phyloP scores from a whole-genome alignment of 495 filamentous ascomycete species.

The Paragyromitra xinjiangensis region DNA sequence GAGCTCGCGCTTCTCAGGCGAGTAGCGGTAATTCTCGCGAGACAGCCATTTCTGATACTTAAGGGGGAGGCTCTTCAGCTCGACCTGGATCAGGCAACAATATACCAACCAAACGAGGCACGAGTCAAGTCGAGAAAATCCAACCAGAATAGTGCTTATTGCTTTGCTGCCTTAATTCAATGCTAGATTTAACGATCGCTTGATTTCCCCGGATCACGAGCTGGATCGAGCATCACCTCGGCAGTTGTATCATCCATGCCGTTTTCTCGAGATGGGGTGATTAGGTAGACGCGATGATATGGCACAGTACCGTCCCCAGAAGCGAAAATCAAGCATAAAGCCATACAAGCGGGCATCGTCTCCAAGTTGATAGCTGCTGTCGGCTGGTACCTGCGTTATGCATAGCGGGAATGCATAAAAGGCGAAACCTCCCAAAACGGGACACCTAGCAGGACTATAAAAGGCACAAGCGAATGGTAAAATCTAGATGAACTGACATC shows the following conservation, averaged over 20 bases:
- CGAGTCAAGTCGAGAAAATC: neutral
- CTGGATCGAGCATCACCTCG: neutral
- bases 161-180: neutral
- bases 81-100: neutral
- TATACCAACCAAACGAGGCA: neutral
- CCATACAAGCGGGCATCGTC: neutral
- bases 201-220: neutral
- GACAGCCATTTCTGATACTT: neutral
- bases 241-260: neutral
- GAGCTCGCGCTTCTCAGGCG: neutral
- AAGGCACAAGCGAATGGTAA: neutral
- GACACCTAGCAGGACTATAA: neutral
- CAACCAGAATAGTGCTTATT: neutral
- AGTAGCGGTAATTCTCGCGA: neutral
- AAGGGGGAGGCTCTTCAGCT: neutral
- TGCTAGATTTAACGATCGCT: neutral
- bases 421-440: neutral
- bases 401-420: neutral
- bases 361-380: neutral
- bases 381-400: conserved; percentile 11
- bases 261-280: neutral
- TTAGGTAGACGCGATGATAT: neutral
- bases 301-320: neutral
- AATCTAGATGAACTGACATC: neutral
- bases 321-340: conserved; percentile 16